phyloP scores from a whole-genome alignment of 2,329 filamentous ascomycete genomes.

The Cladosporium sp. region DNA sequence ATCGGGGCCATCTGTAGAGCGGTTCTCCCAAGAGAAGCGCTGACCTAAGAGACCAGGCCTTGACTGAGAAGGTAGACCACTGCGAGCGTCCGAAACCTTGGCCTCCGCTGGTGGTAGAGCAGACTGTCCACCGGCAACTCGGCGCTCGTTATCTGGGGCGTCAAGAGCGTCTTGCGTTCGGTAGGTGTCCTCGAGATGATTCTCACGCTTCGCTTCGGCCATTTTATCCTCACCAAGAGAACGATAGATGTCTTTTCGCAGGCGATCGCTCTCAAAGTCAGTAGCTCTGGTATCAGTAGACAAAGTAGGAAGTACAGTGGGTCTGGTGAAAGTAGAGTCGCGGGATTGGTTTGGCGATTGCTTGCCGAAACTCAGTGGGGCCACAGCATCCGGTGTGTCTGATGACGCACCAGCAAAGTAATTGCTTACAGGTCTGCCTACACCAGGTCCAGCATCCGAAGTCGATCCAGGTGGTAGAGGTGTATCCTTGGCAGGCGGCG shows the following conservation, averaged over 20 bases:
- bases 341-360: conserved; percentile 5
- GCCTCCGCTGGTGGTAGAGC: conserved; percentile 33
- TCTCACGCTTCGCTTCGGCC: conserved; percentile 22
- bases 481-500: conserved; percentile 51
- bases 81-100: conserved; percentile 22
- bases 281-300: conserved; percentile 42
- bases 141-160: conserved; percentile 30
- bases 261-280: conserved; percentile 68
- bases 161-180: conserved; percentile 36
- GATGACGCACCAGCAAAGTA: conserved; percentile 26
- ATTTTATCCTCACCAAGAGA: conserved; percentile 59
- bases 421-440: conserved; percentile 24
- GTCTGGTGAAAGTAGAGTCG: not conserved
- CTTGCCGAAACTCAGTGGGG: conserved; percentile 19
- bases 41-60: conserved; percentile 35
- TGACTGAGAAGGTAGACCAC: conserved; percentile 14
- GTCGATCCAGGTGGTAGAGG: conserved; percentile 33
- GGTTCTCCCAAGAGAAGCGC: conserved; percentile 44
- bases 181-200: conserved; percentile 28
- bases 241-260: conserved; percentile 74
- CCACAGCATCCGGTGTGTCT: conserved; percentile 11
- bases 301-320: conserved; percentile 22
- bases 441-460: conserved; percentile 26
- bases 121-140: conserved; percentile 28
- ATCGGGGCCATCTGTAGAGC: conserved; percentile 15